Conservation (phyloP, 2,329 filamentous ascomycete species). For the Aspergillus tamarii region DNA sequence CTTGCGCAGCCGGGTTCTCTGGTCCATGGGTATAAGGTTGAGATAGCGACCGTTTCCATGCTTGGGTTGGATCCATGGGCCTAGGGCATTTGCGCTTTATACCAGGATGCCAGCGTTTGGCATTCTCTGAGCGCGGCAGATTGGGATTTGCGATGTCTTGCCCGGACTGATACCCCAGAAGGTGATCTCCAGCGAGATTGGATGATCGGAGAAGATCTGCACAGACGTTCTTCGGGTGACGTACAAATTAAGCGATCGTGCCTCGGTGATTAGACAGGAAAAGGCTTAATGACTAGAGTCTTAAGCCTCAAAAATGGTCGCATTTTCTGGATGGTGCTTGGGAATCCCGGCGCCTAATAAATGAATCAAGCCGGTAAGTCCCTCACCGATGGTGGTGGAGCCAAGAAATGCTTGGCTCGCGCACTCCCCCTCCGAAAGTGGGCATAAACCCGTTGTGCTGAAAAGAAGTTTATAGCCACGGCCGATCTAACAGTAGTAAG, state of each 20-base stretch:
- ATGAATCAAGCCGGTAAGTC: constrained; percentile 1
- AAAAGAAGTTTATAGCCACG: background rate
- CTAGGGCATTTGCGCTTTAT: constrained; percentile 11
- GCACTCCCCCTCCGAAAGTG: background rate
- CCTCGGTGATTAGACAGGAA: background rate
- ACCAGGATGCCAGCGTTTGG: background rate
- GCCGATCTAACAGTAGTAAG: background rate
- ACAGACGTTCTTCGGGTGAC: constrained; percentile 4
- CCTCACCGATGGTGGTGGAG: background rate
- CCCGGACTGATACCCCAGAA: background rate
- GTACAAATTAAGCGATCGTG: background rate
- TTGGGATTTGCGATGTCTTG: constrained; percentile 4
- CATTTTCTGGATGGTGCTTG: background rate
- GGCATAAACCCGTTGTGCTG: background rate
- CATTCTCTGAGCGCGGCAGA: constrained; percentile 4
- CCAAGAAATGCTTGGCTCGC: constrained; percentile 2
- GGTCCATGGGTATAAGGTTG: constrained; percentile 35
- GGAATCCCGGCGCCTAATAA: background rate
- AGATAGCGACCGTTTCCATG: constrained; percentile 26
- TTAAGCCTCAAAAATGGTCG: constrained; percentile 5
- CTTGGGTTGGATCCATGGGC: constrained; percentile 25
- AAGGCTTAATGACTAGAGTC: background rate
- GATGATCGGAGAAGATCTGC: background rate
- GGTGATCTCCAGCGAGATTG: background rate
- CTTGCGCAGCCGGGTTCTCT: constrained; percentile 50